Evolutionary conservation across 768 basidiomycete genomes (phyloP), one percentile per base, ranked within the genome.

Genomic region (Tulasnella sp.): DNA sequence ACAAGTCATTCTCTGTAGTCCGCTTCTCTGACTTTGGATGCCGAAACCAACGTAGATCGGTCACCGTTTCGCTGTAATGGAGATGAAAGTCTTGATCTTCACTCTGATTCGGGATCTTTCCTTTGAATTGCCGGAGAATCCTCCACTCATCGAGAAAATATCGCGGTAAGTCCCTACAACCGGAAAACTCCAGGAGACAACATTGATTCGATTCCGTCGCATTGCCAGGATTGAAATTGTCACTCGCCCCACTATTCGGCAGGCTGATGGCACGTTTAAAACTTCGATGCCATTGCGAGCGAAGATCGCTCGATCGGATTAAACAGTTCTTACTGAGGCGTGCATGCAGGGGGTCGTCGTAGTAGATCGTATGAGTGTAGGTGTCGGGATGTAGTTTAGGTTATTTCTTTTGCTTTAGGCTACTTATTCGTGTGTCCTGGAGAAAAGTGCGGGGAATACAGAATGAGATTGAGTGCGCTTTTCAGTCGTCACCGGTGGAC

Each of bases 111-210:
- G 88, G 1, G 82, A 85, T 0, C 87, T 89, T 70, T 84, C 86
- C 72, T 89, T 88, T 68, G 85, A 87, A 68, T 84, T 89, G 14
- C 87, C 87, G 0, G 88, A 89, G 5, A 85, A 87, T 0, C 82
- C 81, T 0, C 80, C 81, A 9, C 85, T 88, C 25, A 82, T 90
- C 37, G 78, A 74, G 29, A n/a, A 2, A 36, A 73, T 34, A 31
- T 49, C 54, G n/a, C 15, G 5, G 77, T 77, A 52, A 58, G 76
- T 72, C 11, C n/a, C 54, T 25, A 29, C n/a, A n/a, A n/a, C n/a
- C n/a, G n/a, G n/a, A n/a, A n/a, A n/a, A n/a, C n/a, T n/a, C n/a
- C n/a, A n/a, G 9, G 19, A 34, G 58, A 17, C 58, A 14, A 11
- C 5, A 15, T 29, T n/a, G 25, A 64, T 25, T 54, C 31, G 17